These are phyloP conservation scores for Suillus americanus DNA, from an alignment of 768 basidiomycete genomes.

Conservation along the genomic window DNA sequence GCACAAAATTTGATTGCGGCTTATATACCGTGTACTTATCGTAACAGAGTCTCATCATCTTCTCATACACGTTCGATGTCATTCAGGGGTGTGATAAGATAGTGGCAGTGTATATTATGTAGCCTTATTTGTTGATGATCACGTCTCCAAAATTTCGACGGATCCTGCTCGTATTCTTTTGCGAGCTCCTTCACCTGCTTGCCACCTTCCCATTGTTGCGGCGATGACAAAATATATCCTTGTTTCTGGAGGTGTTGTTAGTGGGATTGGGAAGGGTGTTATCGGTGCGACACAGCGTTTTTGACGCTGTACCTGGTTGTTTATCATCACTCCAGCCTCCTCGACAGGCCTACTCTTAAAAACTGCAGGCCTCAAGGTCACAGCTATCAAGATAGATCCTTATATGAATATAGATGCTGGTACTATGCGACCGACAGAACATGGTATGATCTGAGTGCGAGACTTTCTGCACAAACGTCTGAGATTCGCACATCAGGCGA, in stretches of 20 bases:
- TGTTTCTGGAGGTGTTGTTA: slow-evolving; percentile 96
- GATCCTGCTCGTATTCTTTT: slow-evolving; percentile 15
- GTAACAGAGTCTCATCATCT: background rate
- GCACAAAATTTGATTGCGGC: slow-evolving; percentile 53
- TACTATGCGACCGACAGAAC: slow-evolving; percentile 98
- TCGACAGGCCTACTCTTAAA: slow-evolving; percentile 95
- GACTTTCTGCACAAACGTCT: slow-evolving; percentile 13
- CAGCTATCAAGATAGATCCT: slow-evolving; percentile 99
- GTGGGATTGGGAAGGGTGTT: slow-evolving; percentile 98
- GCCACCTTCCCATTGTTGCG: slow-evolving; percentile 10
- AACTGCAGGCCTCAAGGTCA: slow-evolving; percentile 93
- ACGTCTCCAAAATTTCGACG: slow-evolving; percentile 13
- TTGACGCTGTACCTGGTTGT: slow-evolving; percentile 15
- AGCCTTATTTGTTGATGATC: slow-evolving; percentile 7
- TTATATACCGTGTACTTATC: slow-evolving; percentile 8
- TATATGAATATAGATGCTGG: slow-evolving; percentile 99
- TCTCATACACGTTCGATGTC: background rate
- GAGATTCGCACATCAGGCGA: slow-evolving; percentile 60
- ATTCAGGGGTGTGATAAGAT: background rate
- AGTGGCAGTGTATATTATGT: slow-evolving; percentile 9
- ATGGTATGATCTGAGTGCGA: slow-evolving; percentile 59
- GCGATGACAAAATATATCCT: slow-evolving; percentile 94
- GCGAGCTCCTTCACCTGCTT: slow-evolving; percentile 11
- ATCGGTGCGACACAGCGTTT: slow-evolving; percentile 67
- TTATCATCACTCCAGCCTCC: slow-evolving; percentile 64